Percentiles rank a stretch among this genome's conserved stretches.
These are phyloP conservation scores for Talaromyces sp. DNA, from an alignment of 2,329 filamentous ascomycete species.

Conservation along the genomic window DNA sequence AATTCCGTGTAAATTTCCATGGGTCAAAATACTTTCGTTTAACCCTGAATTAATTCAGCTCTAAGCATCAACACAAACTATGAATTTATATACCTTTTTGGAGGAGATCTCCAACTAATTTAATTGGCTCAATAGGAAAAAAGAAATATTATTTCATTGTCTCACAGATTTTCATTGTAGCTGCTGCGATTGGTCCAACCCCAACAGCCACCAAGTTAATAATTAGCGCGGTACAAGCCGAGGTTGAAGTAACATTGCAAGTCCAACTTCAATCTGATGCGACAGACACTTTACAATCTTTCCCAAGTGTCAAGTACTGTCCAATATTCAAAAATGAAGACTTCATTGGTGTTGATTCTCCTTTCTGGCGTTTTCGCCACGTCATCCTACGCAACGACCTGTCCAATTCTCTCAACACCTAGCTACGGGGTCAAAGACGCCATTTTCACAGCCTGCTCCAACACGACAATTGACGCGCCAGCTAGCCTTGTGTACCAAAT, in stretches of 20 bases:
- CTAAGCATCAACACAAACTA: no score
- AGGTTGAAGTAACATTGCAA: neutral
- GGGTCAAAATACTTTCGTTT: no score
- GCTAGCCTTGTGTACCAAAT: neutral
- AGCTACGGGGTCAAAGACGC: slow-evolving; percentile 2
- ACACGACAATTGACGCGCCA: neutral
- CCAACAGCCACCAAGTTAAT: neutral
- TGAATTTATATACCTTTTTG: no score
- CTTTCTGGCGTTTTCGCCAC: neutral
- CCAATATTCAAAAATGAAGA: neutral
- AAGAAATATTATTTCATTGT: no score
- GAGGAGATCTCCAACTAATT: no score
- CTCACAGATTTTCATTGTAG: neutral
- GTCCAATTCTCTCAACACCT: slow-evolving; percentile 2
- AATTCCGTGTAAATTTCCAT: no score
- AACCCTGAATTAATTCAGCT: no score
- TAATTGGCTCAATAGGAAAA: no score
- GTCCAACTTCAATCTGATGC: neutral
- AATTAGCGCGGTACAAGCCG: neutral
- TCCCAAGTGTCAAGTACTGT: neutral
- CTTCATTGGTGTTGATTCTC: neutral
- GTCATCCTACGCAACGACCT: neutral
- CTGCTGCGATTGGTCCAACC: neutral
- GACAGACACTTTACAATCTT: neutral
- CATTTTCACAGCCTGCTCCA: slow-evolving; percentile 2